Base-by-base conservation (phyloP, 345 rosid genomes). In the Populus davidiana region DNA sequence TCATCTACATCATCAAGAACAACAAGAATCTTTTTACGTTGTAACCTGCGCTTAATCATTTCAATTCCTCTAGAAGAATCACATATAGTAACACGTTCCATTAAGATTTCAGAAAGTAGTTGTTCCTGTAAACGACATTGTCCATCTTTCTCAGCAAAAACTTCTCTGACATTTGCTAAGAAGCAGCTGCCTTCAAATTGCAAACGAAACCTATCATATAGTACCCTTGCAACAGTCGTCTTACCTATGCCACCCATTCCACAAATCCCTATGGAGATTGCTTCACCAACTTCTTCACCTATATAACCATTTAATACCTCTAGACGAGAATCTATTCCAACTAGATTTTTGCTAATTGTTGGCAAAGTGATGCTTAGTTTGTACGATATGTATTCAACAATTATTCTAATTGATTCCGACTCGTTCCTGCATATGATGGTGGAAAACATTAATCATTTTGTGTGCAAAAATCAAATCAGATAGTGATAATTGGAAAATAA, bases 1-100 rank as follows among this genome's bases (percentile, higher is more conserved):
- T 71, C 29, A 17, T 73, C 67, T 4, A 71, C 76, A 65, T 78
- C 76, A 78, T 78, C 81, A 6, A 78, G 81, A 20, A 78, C 67
- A 50, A 72, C 8, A 25, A 78, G 66, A 38, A 66, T 54, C 65
- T 6, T 72, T 49, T 50, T 71, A 4, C 8, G 77, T 10, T 67
- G 27, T 1, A 72, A 41, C 38, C 66, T 73, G 1, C 13, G 29
- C n/a, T 25, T 72, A 18, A 67, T 35, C 54, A 38, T 59, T 18
- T 9, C 10, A 21, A 33, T 17, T 25, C 76, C 71, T 64, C 47
- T 12, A 1, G 1, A 1, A 16, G 56, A 12, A 50, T 64, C 68
- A 33, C 68, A 20, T 17, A 4, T 2, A 13, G 18, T 21, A 0
- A n/a, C 44, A 11, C 10, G 20, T 50, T 66, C 72, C 47, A 29